Conservation (phyloP, 805 yeast genomes). For the Ogataea henricii region DNA sequence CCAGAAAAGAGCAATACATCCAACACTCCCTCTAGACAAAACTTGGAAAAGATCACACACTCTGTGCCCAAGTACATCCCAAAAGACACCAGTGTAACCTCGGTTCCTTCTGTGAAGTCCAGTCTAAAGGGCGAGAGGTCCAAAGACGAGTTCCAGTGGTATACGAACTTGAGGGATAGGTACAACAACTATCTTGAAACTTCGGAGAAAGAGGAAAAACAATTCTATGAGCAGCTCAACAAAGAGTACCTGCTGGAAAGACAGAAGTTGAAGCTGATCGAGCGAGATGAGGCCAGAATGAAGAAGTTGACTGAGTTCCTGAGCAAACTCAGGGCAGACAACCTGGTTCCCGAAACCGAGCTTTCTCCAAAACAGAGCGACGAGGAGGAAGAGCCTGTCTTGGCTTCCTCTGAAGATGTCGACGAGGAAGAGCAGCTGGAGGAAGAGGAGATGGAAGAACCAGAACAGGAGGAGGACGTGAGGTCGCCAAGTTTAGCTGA, state of each 20-base stretch:
- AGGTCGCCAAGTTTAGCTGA: not conserved
- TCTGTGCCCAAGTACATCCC: no score
- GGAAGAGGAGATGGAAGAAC: slow-evolving; percentile 11
- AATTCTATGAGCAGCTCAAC: slow-evolving; percentile 38
- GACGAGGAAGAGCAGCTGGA: slow-evolving; percentile 10
- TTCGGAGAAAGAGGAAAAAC: slow-evolving; percentile 39
- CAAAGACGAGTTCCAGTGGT: slow-evolving; percentile 36
- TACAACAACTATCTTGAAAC: slow-evolving; percentile 35
- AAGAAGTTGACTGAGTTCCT: slow-evolving; percentile 17
- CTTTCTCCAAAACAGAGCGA: slow-evolving; percentile 3
- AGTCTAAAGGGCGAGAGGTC: slow-evolving; percentile 3
- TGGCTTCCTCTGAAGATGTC: slow-evolving; percentile 8
- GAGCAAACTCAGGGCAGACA: slow-evolving; percentile 12
- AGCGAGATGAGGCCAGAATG: slow-evolving; percentile 25
- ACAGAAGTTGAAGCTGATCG: slow-evolving; percentile 17
- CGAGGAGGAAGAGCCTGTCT: slow-evolving; percentile 10
- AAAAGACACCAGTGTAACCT: no score
- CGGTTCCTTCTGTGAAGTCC: no score
- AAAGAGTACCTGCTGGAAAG: slow-evolving; percentile 33
- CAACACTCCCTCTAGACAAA: no score
- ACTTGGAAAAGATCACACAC: not conserved
- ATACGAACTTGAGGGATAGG: slow-evolving; percentile 34
- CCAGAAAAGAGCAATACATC: no score
- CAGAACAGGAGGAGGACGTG: slow-evolving; percentile 6
- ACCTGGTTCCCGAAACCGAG: slow-evolving; percentile 3